Base-by-base conservation (phyloP, 768 basidiomycete species). In the Psilocybe subaeruginosa region DNA sequence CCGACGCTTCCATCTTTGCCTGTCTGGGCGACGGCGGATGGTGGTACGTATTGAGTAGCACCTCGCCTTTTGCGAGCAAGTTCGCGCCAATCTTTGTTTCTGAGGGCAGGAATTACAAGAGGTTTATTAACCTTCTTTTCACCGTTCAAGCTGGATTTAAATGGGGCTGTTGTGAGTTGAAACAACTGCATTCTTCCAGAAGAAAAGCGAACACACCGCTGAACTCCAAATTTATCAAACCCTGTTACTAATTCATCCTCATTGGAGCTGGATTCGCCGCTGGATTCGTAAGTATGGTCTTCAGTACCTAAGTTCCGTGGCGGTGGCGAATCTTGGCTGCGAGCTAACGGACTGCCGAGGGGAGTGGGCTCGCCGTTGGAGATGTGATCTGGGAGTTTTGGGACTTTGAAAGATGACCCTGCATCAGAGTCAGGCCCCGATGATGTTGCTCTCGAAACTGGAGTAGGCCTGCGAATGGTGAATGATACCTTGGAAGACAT, bases 11-110 rank as follows among this genome's bases (percentile, higher is more conserved):
- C 91, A 66, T 92, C 88, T 47, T 78, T 76, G 7, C 90, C 88
- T 1, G 84, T 85, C 23, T 76, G 62, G 14, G 80, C 84, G 43
- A 77, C 77, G 2, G 82, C 85, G 33, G 85, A 83, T 2, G 83
- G 81, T 1, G 94, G 94, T 8, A 93, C 78, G 68, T 85, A 95
- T 46, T 84, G 81, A 11, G 75, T 73, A 8, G 70, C 78, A 29
- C 73, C 77, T 47, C 81, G 85, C 68, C 91, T 80, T 70, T 85
- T 88, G 45, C 90, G 81, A 14, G 92, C 92, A 7, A 86, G 75
- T 54, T 87, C 90, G 45, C 93, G 80, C 97, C 97, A 99, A 71
- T 99, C 96, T 29, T 87, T 84, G 69, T 98, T 97, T 67, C 93
- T 80, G 48, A 93, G 79, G 0, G 93, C 80, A 14, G 96, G 89